Evolutionary conservation across 2,329 filamentous ascomycete genomes (phyloP), one percentile per base, ranked within the genome.

Genomic region (Diaporthe caulivora): DNA sequence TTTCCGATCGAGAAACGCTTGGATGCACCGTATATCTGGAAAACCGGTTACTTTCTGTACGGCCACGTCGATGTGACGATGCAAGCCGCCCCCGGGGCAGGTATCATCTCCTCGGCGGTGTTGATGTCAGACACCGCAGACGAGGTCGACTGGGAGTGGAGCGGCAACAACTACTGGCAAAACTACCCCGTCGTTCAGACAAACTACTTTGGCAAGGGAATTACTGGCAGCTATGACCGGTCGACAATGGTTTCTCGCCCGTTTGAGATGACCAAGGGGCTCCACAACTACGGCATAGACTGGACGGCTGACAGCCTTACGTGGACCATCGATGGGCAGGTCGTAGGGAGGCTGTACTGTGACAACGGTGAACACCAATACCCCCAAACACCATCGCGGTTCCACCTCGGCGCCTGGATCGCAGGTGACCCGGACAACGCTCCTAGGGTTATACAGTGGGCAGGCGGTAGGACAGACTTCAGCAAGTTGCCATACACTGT

Each of bases 101-200:
- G 54, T 6, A 31, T 70, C 11, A 70, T 70, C 42, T 60, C 68
- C 1, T 57, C 68, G 7, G 68, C 54, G 0, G 68, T 70, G 1
- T 31, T 70, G 3, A 51, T 58, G 54, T 70, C 54, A 7, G 68
- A 70, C 17, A 60, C 54, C 0, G 54, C 55, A 0, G 68, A 70
- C 5, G 68, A 70, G n/a, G n/a, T 70, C n/a, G 68, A 70, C n/a
- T 55, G 54, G 54, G 68, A 70, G n/a, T 70, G 54, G 54, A 60
- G 54, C 42, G 68, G 68, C 8, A 70, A 70, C 6, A 53, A 60
- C 18, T 70, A 70, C 34, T 17, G 29, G 1, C 17, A 49, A 3
- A 29, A 7, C 2, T 40, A 24, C 9, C 68, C 68, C 13, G 60
- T 18, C 1, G 54, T 70, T n/a, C 54, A 70, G 54, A 70, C 68